phyloP scores from a whole-genome alignment of 2,329 filamentous ascomycete genomes.

The Hymenoscyphus linearis region DNA sequence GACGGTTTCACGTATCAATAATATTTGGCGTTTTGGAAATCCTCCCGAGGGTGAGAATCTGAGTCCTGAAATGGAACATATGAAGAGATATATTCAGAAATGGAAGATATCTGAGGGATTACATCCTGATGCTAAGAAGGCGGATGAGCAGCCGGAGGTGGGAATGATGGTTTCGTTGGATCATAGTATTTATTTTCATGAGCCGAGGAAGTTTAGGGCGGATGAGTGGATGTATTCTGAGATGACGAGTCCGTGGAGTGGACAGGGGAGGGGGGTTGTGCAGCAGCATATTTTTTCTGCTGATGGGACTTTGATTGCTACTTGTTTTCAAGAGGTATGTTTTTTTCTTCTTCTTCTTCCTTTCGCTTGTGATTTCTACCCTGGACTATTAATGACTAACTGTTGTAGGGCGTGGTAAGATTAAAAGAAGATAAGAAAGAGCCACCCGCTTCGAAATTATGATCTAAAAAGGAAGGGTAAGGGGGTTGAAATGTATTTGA shows the following conservation, averaged over 20 bases:
- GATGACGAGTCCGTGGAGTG: slow-evolving; percentile 76
- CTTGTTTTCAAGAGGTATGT: slow-evolving; percentile 68
- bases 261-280: slow-evolving; percentile 71
- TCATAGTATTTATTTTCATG: slow-evolving; percentile 67
- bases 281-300: slow-evolving; percentile 66
- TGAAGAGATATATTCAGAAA: slow-evolving; percentile 45
- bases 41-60: background rate
- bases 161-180: slow-evolving; percentile 86
- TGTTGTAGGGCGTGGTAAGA: slow-evolving; percentile 3
- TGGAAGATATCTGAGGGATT: slow-evolving; percentile 24
- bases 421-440: background rate
- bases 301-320: slow-evolving; percentile 70
- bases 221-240: slow-evolving; percentile 77
- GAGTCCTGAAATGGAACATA: slow-evolving; percentile 31
- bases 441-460: slow-evolving; percentile 17
- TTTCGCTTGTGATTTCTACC: background rate
- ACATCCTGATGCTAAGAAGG: slow-evolving; percentile 1
- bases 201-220: slow-evolving; percentile 50
- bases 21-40: slow-evolving; percentile 65
- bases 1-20: slow-evolving; percentile 75
- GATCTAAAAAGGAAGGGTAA: slow-evolving; percentile 2
- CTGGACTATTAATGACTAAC: background rate
- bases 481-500: too few relatives aligned
- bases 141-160: slow-evolving; percentile 45
- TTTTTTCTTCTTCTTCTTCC: background rate